Evolutionary conservation across 495 filamentous ascomycete species (phyloP).

Genomic region (Acidomyces sp.): DNA sequence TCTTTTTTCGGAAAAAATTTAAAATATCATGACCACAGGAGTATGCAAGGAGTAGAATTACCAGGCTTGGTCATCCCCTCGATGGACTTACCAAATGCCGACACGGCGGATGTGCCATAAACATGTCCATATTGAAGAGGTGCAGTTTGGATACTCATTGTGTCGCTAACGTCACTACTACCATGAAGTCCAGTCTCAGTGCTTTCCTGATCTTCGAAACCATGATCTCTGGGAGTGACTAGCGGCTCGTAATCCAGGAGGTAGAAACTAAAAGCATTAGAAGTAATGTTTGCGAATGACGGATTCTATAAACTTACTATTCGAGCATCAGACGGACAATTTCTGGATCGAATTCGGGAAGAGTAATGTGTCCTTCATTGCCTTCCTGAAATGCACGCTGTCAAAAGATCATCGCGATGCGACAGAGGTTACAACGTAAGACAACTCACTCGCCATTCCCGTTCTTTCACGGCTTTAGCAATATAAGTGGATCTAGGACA

Average conservation of each 20-base stretch:
- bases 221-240: neutral
- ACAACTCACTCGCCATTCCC: constrained; percentile 7
- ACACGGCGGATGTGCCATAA: constrained; percentile 6
- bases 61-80: too few relatives aligned
- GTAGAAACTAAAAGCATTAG: too few relatives aligned
- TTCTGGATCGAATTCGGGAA: constrained; percentile 5
- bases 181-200: neutral
- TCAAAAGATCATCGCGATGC: neutral
- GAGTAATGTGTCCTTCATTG: constrained; percentile 7
- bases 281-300: too few relatives aligned
- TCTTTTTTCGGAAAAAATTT: too few relatives aligned
- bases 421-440: too few relatives aligned
- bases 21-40: too few relatives aligned
- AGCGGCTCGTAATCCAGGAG: constrained; percentile 9
- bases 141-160: constrained; percentile 1
- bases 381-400: constrained; percentile 2
- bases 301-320: too few relatives aligned
- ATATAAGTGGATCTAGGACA: constrained; percentile 8
- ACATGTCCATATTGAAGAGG: constrained; percentile 5
- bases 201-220: too few relatives aligned
- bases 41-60: too few relatives aligned
- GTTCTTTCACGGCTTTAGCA: neutral
- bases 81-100: too few relatives aligned
- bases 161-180: constrained; percentile 1
- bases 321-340: constrained; percentile 5